A percentile compares a stretch with the other conserved stretches of the same genome.
phyloP scores from a whole-genome alignment of 2,329 filamentous ascomycete species.

The Sporothrix sp. region DNA sequence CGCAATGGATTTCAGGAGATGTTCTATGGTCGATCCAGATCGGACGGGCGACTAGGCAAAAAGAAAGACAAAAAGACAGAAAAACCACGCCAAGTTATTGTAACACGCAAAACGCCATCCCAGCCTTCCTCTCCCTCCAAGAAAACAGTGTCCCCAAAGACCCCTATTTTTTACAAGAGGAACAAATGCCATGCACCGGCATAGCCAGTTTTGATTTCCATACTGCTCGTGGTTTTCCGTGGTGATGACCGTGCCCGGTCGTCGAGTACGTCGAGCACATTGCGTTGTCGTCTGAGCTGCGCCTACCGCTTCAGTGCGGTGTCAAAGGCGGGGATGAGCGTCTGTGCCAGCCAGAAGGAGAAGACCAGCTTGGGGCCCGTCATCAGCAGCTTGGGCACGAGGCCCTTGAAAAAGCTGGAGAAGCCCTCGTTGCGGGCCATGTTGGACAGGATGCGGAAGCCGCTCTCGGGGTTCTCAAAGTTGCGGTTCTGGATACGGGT shows the following conservation, averaged over 20 bases:
- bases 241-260: neutral
- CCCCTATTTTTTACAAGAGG: neutral
- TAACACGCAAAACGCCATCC: slow-evolving; percentile 13
- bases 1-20: slow-evolving; percentile 8
- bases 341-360: slow-evolving; percentile 99
- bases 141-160: neutral
- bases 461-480: slow-evolving; percentile 94
- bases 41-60: neutral
- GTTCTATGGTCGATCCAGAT: slow-evolving; percentile 3
- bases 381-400: slow-evolving; percentile 97
- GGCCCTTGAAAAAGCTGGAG: slow-evolving; percentile 89
- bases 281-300: too few species aligned
- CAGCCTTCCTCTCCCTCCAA: neutral
- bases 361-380: slow-evolving; percentile 98
- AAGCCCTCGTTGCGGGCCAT: slow-evolving; percentile 89
- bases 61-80: neutral
- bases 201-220: neutral
- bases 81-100: slow-evolving; percentile 5
- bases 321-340: slow-evolving; percentile 87
- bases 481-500: slow-evolving; percentile 97
- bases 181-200: neutral
- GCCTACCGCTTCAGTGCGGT: slow-evolving; percentile 18
- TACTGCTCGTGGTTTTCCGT: neutral
- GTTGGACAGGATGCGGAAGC: slow-evolving; percentile 80
- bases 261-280: too few species aligned